Evolutionary conservation across 176 grass and related monocot species (phyloP).

Genomic region (Tillandsia leiboldiana): DNA sequence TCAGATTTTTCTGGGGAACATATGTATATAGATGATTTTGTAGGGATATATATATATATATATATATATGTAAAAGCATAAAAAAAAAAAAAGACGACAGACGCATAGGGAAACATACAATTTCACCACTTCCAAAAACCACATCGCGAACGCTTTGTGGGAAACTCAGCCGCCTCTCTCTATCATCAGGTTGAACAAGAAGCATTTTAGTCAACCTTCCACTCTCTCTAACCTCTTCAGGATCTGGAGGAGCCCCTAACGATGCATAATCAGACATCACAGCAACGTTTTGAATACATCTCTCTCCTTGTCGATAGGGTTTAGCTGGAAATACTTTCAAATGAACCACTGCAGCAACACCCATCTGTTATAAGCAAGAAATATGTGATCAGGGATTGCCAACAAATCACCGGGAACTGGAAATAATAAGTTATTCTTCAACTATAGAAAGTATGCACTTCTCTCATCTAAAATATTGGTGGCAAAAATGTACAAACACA

Average conservation of each 20-base stretch:
- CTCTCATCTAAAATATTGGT: too few relatives aligned
- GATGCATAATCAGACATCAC: constrained; percentile 97
- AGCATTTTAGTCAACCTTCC: constrained; percentile 53
- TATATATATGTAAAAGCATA: background rate
- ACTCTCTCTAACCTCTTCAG: constrained; percentile 76
- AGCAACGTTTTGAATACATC: constrained; percentile 60
- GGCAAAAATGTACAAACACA: too few relatives aligned
- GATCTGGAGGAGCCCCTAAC: constrained; percentile 63
- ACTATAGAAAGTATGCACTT: too few relatives aligned
- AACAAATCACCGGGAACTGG: background rate
- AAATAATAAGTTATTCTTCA: too few relatives aligned
- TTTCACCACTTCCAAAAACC: constrained; percentile 84
- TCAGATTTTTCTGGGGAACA: too few relatives aligned
- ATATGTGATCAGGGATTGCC: constrained; percentile 6
- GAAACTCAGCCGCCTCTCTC: constrained; percentile 62
- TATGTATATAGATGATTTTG: too few relatives aligned
- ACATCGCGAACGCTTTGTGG: constrained; percentile 88
- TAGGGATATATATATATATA: too few relatives aligned
- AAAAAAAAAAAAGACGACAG: constrained; percentile 6
- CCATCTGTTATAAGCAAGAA: constrained; percentile 58
- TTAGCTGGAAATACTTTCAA: constrained; percentile 88
- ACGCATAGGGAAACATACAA: constrained; percentile 38
- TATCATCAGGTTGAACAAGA: constrained; percentile 35
- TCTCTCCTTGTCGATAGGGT: constrained; percentile 67
- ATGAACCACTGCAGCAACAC: constrained; percentile 80